These are phyloP conservation scores for Iris pallida DNA, from an alignment of 116 monocot genomes.

Conservation along the genomic window DNA sequence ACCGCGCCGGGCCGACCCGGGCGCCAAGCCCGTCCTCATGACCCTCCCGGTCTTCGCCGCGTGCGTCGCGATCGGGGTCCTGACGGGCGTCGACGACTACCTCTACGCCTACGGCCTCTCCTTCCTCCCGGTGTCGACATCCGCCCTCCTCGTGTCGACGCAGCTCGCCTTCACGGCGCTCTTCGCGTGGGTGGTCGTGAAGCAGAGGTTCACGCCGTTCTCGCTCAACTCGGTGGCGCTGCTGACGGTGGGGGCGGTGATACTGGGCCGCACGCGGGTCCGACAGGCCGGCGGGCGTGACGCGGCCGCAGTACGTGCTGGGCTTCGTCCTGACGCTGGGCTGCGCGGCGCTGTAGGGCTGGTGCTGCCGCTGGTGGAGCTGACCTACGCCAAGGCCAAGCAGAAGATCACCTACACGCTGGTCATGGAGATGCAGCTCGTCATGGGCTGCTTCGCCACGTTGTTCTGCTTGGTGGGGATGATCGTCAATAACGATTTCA, in stretches of 20 bases:
- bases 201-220: constrained; percentile 15
- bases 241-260: constrained; percentile 13
- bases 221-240: constrained; percentile 17
- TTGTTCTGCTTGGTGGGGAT: constrained; percentile 14
- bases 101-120: constrained; percentile 19
- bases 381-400: constrained; percentile 1
- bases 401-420: background rate
- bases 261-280: constrained; percentile 7
- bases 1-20: background rate
- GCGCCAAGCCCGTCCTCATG: background rate
- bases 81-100: constrained; percentile 12
- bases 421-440: constrained; percentile 2
- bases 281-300: constrained; percentile 12
- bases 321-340: constrained; percentile 15
- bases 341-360: constrained; percentile 6
- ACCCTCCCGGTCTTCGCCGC: background rate
- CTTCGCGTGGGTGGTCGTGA: constrained; percentile 17
- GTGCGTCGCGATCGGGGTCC: background rate
- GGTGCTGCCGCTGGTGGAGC: constrained; percentile 17
- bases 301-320: background rate
- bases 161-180: constrained; percentile 22
- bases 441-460: constrained; percentile 9
- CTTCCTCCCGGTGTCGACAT: constrained; percentile 16
- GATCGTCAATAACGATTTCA: constrained; percentile 10
- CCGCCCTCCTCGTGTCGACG: constrained; percentile 9